These are phyloP conservation scores for Raddia distichophylla DNA, from an alignment of 176 grass and related monocot genomes.

Conservation along the genomic window DNA sequence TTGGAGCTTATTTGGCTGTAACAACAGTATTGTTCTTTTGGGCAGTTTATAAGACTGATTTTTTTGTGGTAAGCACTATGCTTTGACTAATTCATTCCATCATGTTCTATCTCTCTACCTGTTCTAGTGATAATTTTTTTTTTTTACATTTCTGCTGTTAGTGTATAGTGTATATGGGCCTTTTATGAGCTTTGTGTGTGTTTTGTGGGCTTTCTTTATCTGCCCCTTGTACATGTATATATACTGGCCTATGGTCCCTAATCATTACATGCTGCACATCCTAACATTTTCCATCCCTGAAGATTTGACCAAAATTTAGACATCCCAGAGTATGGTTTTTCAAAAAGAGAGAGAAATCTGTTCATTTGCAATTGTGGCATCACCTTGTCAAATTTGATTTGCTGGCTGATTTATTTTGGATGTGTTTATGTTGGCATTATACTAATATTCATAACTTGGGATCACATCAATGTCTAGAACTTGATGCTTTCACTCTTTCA, in stretches of 20 bases:
- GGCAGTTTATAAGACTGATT: slow-evolving; percentile 47
- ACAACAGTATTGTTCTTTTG: slow-evolving; percentile 60
- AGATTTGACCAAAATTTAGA: not conserved
- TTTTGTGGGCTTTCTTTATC: too few species aligned
- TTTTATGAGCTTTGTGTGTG: too few species aligned
- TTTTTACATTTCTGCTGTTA: not conserved
- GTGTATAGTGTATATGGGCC: too few species aligned
- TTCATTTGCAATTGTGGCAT: not conserved
- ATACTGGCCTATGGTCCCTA: too few species aligned
- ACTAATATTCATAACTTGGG: not conserved
- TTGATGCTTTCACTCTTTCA: not conserved
- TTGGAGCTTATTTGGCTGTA: slow-evolving; percentile 64
- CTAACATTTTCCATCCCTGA: not conserved
- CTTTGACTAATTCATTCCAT: slow-evolving; percentile 12
- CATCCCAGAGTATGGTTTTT: not conserved
- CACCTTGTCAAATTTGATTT: not conserved
- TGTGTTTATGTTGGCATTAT: not conserved
- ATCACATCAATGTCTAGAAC: not conserved
- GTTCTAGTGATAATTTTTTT: not conserved
- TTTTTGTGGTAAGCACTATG: slow-evolving; percentile 48
- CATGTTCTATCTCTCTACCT: not conserved
- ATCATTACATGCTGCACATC: too few species aligned
- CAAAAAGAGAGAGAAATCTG: not conserved
- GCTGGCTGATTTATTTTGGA: not conserved
- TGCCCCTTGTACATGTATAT: too few species aligned